These are phyloP conservation scores for Rhododendron ferrugineum DNA, from an alignment of 148 eudicot genomes.

Conservation along the genomic window DNA sequence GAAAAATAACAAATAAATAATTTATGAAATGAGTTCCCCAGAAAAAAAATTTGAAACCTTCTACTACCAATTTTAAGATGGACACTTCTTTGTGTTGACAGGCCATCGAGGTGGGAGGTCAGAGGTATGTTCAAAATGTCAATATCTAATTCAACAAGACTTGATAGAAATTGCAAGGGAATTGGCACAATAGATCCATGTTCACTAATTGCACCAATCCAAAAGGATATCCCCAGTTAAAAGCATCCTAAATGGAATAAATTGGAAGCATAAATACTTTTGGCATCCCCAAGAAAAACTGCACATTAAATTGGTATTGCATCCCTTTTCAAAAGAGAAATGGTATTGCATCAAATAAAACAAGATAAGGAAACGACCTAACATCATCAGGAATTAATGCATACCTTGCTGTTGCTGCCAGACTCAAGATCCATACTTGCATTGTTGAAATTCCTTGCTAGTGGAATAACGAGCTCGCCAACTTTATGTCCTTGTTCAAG, in stretches of 20 bases:
- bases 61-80: background rate
- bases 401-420: slow-evolving; percentile 47
- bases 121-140: background rate
- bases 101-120: background rate
- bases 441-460: slow-evolving; percentile 77
- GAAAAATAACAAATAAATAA: background rate
- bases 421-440: slow-evolving; percentile 62
- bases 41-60: background rate
- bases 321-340: background rate
- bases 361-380: background rate
- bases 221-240: background rate
- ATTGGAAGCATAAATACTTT: background rate
- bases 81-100: background rate
- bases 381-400: slow-evolving; percentile 1
- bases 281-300: background rate
- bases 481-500: slow-evolving; percentile 90
- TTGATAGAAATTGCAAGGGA: background rate
- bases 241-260: background rate
- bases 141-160: background rate
- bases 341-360: background rate
- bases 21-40: background rate
- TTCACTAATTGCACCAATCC: background rate
- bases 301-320: background rate
- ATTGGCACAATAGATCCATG: background rate
- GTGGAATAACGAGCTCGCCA: slow-evolving; percentile 88